phyloP scores from a whole-genome alignment of 768 basidiomycete genomes.

The Lactarius hatsudake region DNA sequence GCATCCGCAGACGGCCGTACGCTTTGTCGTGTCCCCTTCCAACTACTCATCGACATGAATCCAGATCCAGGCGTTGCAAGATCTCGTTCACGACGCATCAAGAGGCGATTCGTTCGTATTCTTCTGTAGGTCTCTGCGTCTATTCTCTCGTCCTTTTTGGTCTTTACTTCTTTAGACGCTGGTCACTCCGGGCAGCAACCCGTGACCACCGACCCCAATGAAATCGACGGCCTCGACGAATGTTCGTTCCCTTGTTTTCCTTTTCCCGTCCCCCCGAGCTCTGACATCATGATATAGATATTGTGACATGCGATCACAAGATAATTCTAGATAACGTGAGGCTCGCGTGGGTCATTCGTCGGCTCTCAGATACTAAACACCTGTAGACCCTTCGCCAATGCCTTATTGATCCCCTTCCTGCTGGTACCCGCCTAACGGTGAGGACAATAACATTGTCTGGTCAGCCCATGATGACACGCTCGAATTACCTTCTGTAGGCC shows the following conservation, averaged over 20 bases:
- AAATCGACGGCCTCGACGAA: slow-evolving; percentile 2
- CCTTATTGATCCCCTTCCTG: slow-evolving; percentile 26
- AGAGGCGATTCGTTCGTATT: slow-evolving; percentile 26
- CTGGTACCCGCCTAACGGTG: slow-evolving; percentile 23
- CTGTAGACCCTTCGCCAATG: slow-evolving; percentile 21
- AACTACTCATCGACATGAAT: not conserved
- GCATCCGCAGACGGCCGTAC: not conserved
- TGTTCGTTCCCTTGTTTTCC: not conserved
- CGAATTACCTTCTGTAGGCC: slow-evolving; percentile 15
- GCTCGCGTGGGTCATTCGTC: not conserved
- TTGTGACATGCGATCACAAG: slow-evolving; percentile 16
- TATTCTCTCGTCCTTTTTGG: not conserved
- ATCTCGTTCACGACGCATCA: slow-evolving; percentile 19
- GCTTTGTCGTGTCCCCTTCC: not conserved
- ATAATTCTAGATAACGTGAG: slow-evolving; percentile 26
- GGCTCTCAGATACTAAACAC: not conserved
- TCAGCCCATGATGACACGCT: not conserved
- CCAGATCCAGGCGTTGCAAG: slow-evolving; percentile 24
- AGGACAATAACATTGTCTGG: not conserved
- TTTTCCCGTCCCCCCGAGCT: not conserved
- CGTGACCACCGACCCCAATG: not conserved
- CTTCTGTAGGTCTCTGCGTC: slow-evolving; percentile 19
- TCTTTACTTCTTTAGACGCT: not conserved
- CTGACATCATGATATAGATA: slow-evolving; percentile 4
- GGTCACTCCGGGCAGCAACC: slow-evolving; percentile 9